Conservation (phyloP, 495 filamentous ascomycete species). For the Xylaria venustula region DNA sequence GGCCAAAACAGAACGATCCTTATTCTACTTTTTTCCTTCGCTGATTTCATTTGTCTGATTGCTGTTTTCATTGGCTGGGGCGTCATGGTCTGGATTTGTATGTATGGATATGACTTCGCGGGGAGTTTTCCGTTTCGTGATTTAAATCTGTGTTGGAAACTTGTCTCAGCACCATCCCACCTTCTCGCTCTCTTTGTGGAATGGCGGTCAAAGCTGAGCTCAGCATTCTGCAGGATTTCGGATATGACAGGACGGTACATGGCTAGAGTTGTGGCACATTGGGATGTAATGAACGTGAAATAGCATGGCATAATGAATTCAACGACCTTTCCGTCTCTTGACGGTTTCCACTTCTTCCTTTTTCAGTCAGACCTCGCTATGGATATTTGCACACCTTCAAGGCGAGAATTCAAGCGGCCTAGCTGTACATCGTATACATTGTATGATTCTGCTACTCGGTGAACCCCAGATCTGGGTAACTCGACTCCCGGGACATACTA, state of each 20-base stretch:
- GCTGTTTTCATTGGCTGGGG: constrained; percentile 12
- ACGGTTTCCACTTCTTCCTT: neutral
- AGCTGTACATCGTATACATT: too few species aligned
- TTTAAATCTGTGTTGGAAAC: constrained; percentile 7
- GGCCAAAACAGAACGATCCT: neutral
- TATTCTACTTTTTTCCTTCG: neutral
- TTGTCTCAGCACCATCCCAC: neutral
- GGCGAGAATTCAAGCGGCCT: neutral
- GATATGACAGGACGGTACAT: constrained; percentile 8
- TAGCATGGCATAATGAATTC: constrained; percentile 20
- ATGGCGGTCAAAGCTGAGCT: constrained; percentile 8
- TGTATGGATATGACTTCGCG: constrained; percentile 9
- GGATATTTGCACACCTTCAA: neutral
- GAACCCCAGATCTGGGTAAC: neutral
- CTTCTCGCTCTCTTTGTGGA: constrained; percentile 1
- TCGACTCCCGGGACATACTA: neutral
- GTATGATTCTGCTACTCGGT: neutral
- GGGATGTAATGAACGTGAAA: constrained; percentile 14
- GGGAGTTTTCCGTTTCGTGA: constrained; percentile 18
- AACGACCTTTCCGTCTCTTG: constrained; percentile 10
- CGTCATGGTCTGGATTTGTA: constrained; percentile 12
- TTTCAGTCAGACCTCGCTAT: neutral
- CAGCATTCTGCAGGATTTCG: neutral
- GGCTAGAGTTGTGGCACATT: constrained; percentile 10
- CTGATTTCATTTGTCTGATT: constrained; percentile 1